Evolutionary conservation across 192 early-diverging fungal genomes (phyloP).

Genomic region (Neocallimastix lanati): DNA sequence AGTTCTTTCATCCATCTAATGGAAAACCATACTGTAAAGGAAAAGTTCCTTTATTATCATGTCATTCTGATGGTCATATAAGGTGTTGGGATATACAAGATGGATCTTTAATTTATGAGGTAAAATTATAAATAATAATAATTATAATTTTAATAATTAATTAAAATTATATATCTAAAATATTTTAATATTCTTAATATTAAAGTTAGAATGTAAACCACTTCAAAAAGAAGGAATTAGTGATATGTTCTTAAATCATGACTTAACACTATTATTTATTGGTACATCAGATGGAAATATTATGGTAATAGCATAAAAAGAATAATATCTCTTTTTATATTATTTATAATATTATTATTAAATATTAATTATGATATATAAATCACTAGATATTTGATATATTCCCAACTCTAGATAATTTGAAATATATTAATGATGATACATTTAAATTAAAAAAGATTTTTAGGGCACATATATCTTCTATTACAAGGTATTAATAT

Average conservation of each 20-base stretch:
- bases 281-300: background rate
- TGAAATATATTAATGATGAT: background rate
- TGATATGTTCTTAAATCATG: background rate
- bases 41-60: constrained; percentile 5
- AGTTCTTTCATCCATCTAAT: background rate
- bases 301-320: no score
- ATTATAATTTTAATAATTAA: no score
- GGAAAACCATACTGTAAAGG: background rate
- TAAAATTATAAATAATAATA: no score
- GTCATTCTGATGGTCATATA: constrained; percentile 22
- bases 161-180: no score
- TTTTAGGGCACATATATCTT: background rate
- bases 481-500: background rate
- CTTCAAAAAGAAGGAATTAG: background rate
- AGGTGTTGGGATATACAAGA: constrained; percentile 33
- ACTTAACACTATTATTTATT: background rate
- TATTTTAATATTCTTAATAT: no score
- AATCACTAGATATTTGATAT: background rate
- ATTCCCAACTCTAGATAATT: background rate
- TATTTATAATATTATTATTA: no score
- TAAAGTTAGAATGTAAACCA: background rate
- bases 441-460: background rate
- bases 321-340: no score
- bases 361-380: no score
- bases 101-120: constrained; percentile 24